Conservation (phyloP, 176 grass and related monocot species). For the Aegilops longissima region DNA sequence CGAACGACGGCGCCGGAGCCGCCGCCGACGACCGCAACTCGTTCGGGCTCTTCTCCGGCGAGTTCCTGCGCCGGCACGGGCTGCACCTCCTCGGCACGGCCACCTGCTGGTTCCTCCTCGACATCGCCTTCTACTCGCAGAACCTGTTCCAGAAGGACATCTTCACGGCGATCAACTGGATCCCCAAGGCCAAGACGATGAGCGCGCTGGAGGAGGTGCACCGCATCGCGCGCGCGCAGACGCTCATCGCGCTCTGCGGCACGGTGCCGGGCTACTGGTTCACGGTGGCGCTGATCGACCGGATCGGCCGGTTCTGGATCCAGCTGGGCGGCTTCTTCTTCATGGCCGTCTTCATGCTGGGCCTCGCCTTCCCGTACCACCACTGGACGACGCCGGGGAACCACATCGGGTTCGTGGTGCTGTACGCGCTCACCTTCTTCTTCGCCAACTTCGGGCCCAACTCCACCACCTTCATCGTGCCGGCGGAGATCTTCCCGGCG, state of each 20-base stretch:
- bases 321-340: conserved; percentile 41
- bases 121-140: conserved; percentile 83
- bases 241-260: conserved; percentile 68
- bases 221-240: conserved; percentile 63
- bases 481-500: conserved; percentile 72
- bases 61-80: conserved; percentile 54
- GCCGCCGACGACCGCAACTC: background rate
- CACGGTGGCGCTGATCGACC: conserved; percentile 53
- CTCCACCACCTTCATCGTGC: conserved; percentile 63
- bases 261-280: conserved; percentile 76
- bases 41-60: conserved; percentile 50
- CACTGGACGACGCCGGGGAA: conserved; percentile 51
- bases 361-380: conserved; percentile 52
- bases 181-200: conserved; percentile 50
- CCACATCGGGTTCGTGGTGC: conserved; percentile 48
- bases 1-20: too few species aligned
- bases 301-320: conserved; percentile 48
- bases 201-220: conserved; percentile 55
- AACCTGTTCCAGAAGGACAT: conserved; percentile 87
- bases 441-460: conserved; percentile 85
- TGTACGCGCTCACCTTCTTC: conserved; percentile 75
- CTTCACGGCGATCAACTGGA: conserved; percentile 58
- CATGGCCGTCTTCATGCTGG: conserved; percentile 56
- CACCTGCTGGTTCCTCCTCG: conserved; percentile 64
- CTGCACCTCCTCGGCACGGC: conserved; percentile 48